Evolutionary conservation across 2,329 filamentous ascomycete genomes (phyloP).

Genomic region (Capronia coronata): DNA sequence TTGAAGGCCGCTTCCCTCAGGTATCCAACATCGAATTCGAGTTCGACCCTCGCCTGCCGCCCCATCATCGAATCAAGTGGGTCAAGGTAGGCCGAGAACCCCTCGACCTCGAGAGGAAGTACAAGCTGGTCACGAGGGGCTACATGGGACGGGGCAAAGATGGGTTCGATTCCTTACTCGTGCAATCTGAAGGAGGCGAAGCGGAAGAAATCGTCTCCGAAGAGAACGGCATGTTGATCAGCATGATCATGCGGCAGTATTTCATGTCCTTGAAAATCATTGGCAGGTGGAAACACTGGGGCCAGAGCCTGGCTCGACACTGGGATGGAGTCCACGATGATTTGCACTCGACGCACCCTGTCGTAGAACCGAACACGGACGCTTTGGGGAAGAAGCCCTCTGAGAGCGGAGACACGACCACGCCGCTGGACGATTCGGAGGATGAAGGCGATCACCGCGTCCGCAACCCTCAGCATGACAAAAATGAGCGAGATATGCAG

Average conservation of each 20-base stretch:
- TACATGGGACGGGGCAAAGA: constrained; percentile 90
- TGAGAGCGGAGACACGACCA: constrained; percentile 23
- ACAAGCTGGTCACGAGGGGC: constrained; percentile 70
- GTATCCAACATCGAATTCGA: constrained; percentile 75
- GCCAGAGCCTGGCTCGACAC: constrained; percentile 54
- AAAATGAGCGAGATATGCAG: constrained; percentile 27
- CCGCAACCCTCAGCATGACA: constrained; percentile 1
- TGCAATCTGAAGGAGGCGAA: constrained; percentile 66
- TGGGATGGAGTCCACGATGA: constrained; percentile 61
- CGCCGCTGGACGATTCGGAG: constrained; percentile 42
- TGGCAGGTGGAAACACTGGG: constrained; percentile 70
- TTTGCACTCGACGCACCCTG: constrained; percentile 42
- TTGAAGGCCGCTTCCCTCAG: constrained; percentile 80
- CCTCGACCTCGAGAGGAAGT: constrained; percentile 57
- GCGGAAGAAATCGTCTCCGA: constrained; percentile 75
- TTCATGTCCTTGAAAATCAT: constrained; percentile 80
- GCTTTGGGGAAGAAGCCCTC: constrained; percentile 6
- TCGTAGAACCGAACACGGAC: constrained; percentile 18
- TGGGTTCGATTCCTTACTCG: constrained; percentile 70
- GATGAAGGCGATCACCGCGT: constrained; percentile 37
- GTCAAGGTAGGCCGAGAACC: constrained; percentile 56
- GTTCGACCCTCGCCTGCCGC: constrained; percentile 58
- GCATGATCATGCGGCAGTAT: constrained; percentile 80
- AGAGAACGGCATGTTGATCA: constrained; percentile 81
- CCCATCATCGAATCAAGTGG: constrained; percentile 57